phyloP scores from a whole-genome alignment of 306 rosid species.

The Cicer chorassanicum region DNA sequence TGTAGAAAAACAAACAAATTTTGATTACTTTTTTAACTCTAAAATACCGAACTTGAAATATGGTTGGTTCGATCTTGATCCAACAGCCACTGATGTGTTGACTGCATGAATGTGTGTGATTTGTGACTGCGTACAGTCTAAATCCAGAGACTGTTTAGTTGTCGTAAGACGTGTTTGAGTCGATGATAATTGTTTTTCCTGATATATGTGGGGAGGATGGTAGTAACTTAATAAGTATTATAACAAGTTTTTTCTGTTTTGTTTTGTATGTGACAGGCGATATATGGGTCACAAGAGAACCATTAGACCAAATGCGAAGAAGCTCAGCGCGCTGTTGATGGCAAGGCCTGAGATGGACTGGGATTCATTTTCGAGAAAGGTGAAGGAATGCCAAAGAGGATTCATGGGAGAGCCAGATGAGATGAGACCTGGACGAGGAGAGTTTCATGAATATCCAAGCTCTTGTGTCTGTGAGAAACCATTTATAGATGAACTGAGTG shows the following conservation, averaged over 20 bases:
- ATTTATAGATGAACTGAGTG: constrained; percentile 41
- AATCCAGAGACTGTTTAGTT: too few relatives aligned
- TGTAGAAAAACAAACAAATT: too few relatives aligned
- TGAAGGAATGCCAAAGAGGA: constrained; percentile 80
- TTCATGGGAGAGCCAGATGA: constrained; percentile 99
- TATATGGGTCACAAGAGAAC: constrained; percentile 98
- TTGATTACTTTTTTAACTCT: too few relatives aligned
- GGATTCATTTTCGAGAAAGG: constrained; percentile 75
- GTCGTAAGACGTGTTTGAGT: too few relatives aligned
- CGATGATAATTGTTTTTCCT: too few relatives aligned
- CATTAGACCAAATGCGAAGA: constrained; percentile 97
- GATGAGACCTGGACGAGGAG: constrained; percentile 83
- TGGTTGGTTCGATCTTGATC: too few relatives aligned
- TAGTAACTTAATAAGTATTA: neutral
- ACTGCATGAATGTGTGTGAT: too few relatives aligned
- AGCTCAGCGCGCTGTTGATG: constrained; percentile 84
- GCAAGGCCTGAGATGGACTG: constrained; percentile 79
- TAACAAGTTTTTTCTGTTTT: constrained; percentile 15
- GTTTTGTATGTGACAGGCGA: constrained; percentile 65
- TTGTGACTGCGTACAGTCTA: too few relatives aligned
- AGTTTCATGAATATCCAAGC: constrained; percentile 85
- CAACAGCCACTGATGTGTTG: too few relatives aligned
- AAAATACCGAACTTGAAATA: too few relatives aligned
- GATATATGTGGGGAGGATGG: neutral
- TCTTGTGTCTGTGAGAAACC: constrained; percentile 83